Base-by-base conservation (phyloP, 2,329 filamentous ascomycete genomes). In the Sporothrix euskadiensis region DNA sequence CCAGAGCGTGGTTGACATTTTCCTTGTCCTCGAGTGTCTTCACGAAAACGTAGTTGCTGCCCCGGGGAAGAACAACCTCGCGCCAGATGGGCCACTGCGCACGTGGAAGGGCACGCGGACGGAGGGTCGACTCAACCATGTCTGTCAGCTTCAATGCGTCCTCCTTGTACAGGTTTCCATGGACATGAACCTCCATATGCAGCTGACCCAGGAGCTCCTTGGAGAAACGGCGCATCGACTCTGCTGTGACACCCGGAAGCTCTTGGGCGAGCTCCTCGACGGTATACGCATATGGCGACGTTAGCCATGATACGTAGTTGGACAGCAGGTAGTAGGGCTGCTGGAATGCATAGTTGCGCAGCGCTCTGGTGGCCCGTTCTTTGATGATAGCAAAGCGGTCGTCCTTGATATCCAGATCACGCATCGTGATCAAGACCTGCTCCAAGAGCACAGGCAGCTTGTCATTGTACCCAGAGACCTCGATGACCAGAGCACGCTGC, bases 141-240 rank as follows among this genome's bases (percentile, higher is more conserved):
- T 96, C 90, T 0, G 93, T 95, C 80, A 97, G 87, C 80, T 91
- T 92, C 72, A 98, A 85, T 0, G 94, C 94, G 79, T 99, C 96
- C 80, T 97, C 94, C 83, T 94, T 97, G 85, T 97, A 94, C 72
- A 99, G 81, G 81, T 99, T 99, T 71, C 96, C 96, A 78, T 98
- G 94, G 0, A 91, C 92, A 73, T 97, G 88, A 2, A 94, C 87
- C 81, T 99, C 96, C 75, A 98, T 91, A 78, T 97, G 92, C 77
- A 95, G 87, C 80, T 98, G 94, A 14, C 89, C 87, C 57, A 98
- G 85, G 65, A 97, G 84, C 78, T 96, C 91, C 59, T 91, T 92
- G 80, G 91, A 92, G 83, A 97, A 97, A 7, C 87, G 83, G 68
- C 90, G 88, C 54, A 98, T 88, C 74, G 93, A 91, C 32, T 93